Evolutionary conservation across 495 filamentous ascomycete species (phyloP), one percentile per base, ranked within the genome.

Genomic region (Paragyromitra xinjiangensis): DNA sequence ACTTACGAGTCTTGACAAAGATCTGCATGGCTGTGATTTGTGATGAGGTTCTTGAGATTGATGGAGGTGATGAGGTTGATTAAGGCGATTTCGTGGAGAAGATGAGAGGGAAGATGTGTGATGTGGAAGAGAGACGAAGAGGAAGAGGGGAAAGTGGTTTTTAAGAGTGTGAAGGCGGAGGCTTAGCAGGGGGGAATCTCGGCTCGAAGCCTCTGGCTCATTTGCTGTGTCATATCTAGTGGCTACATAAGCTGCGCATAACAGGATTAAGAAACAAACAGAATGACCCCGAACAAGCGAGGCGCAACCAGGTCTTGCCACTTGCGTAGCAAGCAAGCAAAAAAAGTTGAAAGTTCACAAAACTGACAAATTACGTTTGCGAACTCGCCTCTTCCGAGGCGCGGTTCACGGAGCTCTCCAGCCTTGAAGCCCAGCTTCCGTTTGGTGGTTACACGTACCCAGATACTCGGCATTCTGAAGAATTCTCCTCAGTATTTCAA

Each of bases 1-100:
- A 77, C 79, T 81, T 68, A 81, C 79, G 77, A 56, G 81, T 82
- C 73, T 82, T 82, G 4, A 82, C 81, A 61, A 82, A 82, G 72
- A 82, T 82, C 77, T 82, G 81, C 81, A 82, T 82, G 22, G 19
- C 53, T 56, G 19, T 40, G 40, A 4, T 39, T 62, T 67, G 45
- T 65, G 7, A 69, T 63, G 67, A 29, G 22, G 40, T 78, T 69
- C 39, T 76, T n/a, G 26, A 24, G 42, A 50, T 61, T 67, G 48
- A 66, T 61, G 56, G n/a, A 37, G 39, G 61, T 45, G 37, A 67
- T 66, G 44, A 22, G 39, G 42, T 34, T 62, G 24, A 50, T 63
- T 34, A 44, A 48, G 24, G 48, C 22, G 42, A 6, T 55, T 16
- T 68, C 3, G 45, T n/a, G 29, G 39, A 51, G 53, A 39, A 3